These are phyloP conservation scores for Pisolithus albus DNA, from an alignment of 768 basidiomycete species.

Conservation along the genomic window DNA sequence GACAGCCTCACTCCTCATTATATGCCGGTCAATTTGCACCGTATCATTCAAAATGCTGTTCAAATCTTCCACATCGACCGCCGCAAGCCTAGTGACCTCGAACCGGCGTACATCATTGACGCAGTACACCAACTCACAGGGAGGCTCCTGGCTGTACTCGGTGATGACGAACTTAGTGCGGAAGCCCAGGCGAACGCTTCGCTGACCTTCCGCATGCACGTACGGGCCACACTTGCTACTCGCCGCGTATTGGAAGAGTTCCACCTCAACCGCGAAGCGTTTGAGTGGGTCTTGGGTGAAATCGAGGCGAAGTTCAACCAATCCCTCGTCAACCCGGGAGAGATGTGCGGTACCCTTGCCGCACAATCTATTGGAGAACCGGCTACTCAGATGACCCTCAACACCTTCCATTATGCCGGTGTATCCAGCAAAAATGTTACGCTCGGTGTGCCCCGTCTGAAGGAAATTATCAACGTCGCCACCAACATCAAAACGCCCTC, in stretches of 20 bases:
- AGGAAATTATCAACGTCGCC: slow-evolving; percentile 99
- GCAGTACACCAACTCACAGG: slow-evolving; percentile 67
- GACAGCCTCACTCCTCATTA: slow-evolving; percentile 71
- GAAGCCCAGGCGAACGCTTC: slow-evolving; percentile 88
- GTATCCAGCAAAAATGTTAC: slow-evolving; percentile 99
- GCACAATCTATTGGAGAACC: slow-evolving; percentile 99
- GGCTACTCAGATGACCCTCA: slow-evolving; percentile 98
- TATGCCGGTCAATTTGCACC: slow-evolving; percentile 91
- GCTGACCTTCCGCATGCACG: slow-evolving; percentile 87
- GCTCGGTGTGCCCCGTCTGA: slow-evolving; percentile 96
- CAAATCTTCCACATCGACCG: slow-evolving; percentile 98
- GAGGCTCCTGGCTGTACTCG: slow-evolving; percentile 82
- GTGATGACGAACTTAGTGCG: slow-evolving; percentile 63
- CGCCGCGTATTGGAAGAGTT: slow-evolving; percentile 83
- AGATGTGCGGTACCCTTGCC: slow-evolving; percentile 98
- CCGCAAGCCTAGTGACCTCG: slow-evolving; percentile 88
- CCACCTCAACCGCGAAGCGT: slow-evolving; percentile 88
- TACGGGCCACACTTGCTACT: slow-evolving; percentile 82
- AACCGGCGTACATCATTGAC: slow-evolving; percentile 81
- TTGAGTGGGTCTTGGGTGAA: slow-evolving; percentile 96
- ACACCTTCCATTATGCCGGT: slow-evolving; percentile 99
- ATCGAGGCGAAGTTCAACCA: slow-evolving; percentile 95
- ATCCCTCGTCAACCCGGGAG: slow-evolving; percentile 86
- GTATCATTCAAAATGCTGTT: slow-evolving; percentile 90
- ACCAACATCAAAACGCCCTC: slow-evolving; percentile 98